Evolutionary conservation across 2,329 filamentous ascomycete species (phyloP).

Genomic region (Exophiala sp.): DNA sequence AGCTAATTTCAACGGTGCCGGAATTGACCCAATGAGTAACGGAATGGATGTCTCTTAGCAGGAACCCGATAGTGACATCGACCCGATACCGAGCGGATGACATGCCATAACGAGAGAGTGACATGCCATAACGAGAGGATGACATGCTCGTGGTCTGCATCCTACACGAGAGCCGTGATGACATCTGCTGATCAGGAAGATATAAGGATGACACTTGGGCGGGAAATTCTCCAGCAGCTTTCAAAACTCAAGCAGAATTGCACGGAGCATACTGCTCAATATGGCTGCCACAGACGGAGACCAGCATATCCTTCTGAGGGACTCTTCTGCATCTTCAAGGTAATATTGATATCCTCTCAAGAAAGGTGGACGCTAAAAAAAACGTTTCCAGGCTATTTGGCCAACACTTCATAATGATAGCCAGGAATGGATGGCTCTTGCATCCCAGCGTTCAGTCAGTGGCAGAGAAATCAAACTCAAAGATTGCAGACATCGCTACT

Average conservation of each 20-base stretch:
- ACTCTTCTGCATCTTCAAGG: not conserved
- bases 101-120: no score
- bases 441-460: not conserved
- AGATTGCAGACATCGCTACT: conserved; percentile 11
- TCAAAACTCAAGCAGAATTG: not conserved
- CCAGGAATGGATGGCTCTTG: conserved; percentile 4
- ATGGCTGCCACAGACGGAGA: not conserved
- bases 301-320: not conserved
- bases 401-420: conserved; percentile 1
- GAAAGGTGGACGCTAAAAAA: not conserved
- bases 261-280: not conserved
- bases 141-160: no score
- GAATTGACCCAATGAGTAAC: no score
- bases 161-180: no score
- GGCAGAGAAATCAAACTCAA: not conserved
- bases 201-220: no score
- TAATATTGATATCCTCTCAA: not conserved
- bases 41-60: no score
- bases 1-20: no score
- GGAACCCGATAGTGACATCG: no score
- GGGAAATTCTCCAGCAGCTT: no score
- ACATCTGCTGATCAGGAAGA: no score
- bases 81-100: no score
- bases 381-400: not conserved
- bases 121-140: no score